phyloP scores from a whole-genome alignment of 192 early-diverging fungal species.

The Dimargaris verticillata region DNA sequence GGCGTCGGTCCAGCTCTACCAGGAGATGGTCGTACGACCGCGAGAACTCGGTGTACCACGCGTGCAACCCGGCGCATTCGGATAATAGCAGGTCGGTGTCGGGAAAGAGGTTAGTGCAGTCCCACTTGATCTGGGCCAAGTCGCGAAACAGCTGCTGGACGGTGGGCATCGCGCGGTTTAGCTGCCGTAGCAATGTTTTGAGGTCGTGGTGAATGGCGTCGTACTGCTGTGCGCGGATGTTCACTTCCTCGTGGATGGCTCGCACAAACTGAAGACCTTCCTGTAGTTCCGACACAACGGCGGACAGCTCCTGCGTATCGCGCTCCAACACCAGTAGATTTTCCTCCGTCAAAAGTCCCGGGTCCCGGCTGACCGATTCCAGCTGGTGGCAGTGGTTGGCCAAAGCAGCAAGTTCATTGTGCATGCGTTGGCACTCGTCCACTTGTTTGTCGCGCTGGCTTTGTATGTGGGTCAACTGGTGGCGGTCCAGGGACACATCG shows the following conservation, averaged over 20 bases:
- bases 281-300: background rate
- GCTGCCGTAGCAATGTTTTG: background rate
- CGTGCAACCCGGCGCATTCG: background rate
- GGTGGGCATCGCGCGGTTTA: background rate
- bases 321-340: conserved; percentile 6
- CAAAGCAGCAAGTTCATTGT: background rate
- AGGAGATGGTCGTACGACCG: conserved; percentile 9
- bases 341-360: background rate
- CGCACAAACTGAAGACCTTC: background rate
- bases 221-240: conserved; percentile 9
- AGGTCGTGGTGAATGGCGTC: conserved; percentile 1
- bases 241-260: background rate
- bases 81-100: background rate
- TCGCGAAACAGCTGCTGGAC: background rate
- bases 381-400: conserved; percentile 2
- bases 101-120: background rate
- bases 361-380: background rate
- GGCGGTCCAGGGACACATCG: conserved; percentile 3
- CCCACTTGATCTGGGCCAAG: background rate
- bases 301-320: background rate
- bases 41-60: conserved; percentile 8
- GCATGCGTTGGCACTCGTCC: conserved; percentile 3
- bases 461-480: conserved; percentile 3
- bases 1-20: conserved; percentile 11
- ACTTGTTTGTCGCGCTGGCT: conserved; percentile 1